Percentiles rank a stretch among this genome's conserved stretches.
Conservation (phyloP, 129 eudicot species). For the Chrysanthemum lavandulifolium region DNA sequence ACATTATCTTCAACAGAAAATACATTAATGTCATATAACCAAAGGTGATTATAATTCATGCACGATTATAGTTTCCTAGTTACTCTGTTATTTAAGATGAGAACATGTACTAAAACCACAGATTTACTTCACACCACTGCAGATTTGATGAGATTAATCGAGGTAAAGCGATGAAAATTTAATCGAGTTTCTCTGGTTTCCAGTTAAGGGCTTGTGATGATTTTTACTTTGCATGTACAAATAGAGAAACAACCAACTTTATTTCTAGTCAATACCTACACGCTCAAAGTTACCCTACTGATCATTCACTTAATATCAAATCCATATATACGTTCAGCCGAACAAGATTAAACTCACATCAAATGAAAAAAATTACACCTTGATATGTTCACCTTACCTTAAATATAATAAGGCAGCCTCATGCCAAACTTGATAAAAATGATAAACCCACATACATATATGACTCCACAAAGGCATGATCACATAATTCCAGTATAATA, state of each 20-base stretch:
- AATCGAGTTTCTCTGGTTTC: neutral
- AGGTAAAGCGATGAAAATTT: neutral
- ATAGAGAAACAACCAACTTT: neutral
- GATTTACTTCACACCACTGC: neutral
- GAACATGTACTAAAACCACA: neutral
- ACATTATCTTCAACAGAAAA: neutral
- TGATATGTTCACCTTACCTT: neutral
- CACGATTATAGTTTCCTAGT: neutral
- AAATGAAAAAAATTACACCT: neutral
- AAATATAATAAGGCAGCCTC: neutral
- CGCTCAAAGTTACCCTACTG: constrained; percentile 1
- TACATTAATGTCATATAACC: neutral
- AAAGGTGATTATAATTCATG: neutral
- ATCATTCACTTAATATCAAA: neutral
- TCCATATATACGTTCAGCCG: neutral
- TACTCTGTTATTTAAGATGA: neutral
- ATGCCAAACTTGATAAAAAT: neutral
- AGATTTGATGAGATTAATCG: neutral
- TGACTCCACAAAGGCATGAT: neutral
- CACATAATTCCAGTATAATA: no score
- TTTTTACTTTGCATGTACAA: neutral
- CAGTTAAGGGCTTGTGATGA: neutral
- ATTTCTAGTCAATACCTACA: neutral
- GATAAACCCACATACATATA: neutral
- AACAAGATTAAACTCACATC: neutral